A percentile compares a stretch with the other conserved stretches of the same genome.
phyloP scores from a whole-genome alignment of 805 yeast species.

The Isabelozyma rhagii region DNA sequence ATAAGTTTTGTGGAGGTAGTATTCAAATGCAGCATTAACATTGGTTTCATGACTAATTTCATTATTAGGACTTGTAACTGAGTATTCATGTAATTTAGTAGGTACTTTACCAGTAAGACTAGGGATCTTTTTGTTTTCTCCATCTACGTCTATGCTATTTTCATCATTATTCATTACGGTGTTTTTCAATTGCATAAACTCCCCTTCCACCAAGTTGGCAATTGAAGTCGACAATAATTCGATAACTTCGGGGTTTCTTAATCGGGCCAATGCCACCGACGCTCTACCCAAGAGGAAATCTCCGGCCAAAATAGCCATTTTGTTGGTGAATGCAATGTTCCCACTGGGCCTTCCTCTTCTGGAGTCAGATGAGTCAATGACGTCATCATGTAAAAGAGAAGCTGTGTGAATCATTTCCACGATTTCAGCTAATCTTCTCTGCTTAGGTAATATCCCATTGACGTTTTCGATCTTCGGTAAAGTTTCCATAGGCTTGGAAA shows the following conservation, averaged over 20 bases:
- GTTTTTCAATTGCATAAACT: slow-evolving; percentile 96
- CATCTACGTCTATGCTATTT: slow-evolving; percentile 45
- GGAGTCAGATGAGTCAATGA: slow-evolving; percentile 84
- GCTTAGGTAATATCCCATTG: slow-evolving; percentile 88
- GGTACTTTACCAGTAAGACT: slow-evolving; percentile 62
- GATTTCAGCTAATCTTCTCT: slow-evolving; percentile 92
- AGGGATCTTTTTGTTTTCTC: slow-evolving; percentile 47
- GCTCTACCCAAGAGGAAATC: slow-evolving; percentile 95
- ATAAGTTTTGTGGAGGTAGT: slow-evolving; percentile 92
- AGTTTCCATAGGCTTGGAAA: slow-evolving; percentile 74
- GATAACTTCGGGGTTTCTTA: slow-evolving; percentile 95
- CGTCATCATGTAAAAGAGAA: slow-evolving; percentile 92
- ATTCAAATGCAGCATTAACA: slow-evolving; percentile 89
- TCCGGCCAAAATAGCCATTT: slow-evolving; percentile 97
- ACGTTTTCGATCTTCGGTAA: slow-evolving; percentile 56
- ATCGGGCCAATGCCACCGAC: slow-evolving; percentile 88
- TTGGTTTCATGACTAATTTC: slow-evolving; percentile 58
- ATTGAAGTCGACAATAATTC: slow-evolving; percentile 93
- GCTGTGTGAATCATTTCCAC: slow-evolving; percentile 99
- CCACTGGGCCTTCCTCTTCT: slow-evolving; percentile 91
- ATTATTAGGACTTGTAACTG: slow-evolving; percentile 33
- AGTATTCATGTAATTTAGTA: slow-evolving; percentile 55
- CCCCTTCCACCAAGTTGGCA: slow-evolving; percentile 97
- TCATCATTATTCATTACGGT: slow-evolving; percentile 62
- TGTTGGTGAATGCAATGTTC: slow-evolving; percentile 89